These are phyloP conservation scores for Erythrophleum fordii DNA, from an alignment of 306 rosid genomes.

Conservation along the genomic window DNA sequence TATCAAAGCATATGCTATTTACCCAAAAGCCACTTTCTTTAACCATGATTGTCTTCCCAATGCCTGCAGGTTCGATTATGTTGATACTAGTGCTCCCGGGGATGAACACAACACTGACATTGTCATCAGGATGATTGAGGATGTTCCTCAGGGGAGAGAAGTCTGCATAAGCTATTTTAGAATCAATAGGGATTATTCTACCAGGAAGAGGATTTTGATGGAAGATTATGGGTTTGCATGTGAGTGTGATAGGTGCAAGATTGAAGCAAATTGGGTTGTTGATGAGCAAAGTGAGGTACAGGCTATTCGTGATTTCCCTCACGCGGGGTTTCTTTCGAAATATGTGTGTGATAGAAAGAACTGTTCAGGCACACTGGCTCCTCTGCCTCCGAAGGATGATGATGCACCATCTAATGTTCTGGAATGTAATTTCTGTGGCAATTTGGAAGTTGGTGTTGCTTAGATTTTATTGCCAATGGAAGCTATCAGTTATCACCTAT, in stretches of 20 bases:
- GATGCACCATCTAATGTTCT: slow-evolving; percentile 40
- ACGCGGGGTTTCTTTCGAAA: slow-evolving; percentile 54
- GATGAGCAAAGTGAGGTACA: neutral
- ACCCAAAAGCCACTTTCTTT: slow-evolving; percentile 57
- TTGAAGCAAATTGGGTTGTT: slow-evolving; percentile 58
- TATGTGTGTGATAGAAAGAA: slow-evolving; percentile 56
- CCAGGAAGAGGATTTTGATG: slow-evolving; percentile 61
- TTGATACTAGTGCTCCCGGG: slow-evolving; percentile 38
- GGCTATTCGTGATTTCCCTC: slow-evolving; percentile 45
- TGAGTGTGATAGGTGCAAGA: slow-evolving; percentile 71
- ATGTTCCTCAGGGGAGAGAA: slow-evolving; percentile 65
- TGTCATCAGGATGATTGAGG: slow-evolving; percentile 62
- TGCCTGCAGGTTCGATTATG: slow-evolving; percentile 79
- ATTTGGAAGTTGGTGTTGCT: slow-evolving; percentile 26
- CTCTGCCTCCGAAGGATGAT: slow-evolving; percentile 58
- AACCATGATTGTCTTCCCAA: slow-evolving; percentile 82
- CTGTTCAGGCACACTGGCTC: slow-evolving; percentile 76
- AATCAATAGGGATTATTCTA: slow-evolving; percentile 42
- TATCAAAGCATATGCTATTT: slow-evolving; percentile 63
- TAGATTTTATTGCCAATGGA: neutral
- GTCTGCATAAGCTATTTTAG: slow-evolving; percentile 77
- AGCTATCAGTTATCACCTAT: neutral
- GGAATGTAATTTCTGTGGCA: slow-evolving; percentile 75
- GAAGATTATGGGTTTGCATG: slow-evolving; percentile 75
- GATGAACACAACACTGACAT: slow-evolving; percentile 54